These are phyloP conservation scores for Corymbia maculata DNA, from an alignment of 345 rosid species.

Conservation along the genomic window DNA sequence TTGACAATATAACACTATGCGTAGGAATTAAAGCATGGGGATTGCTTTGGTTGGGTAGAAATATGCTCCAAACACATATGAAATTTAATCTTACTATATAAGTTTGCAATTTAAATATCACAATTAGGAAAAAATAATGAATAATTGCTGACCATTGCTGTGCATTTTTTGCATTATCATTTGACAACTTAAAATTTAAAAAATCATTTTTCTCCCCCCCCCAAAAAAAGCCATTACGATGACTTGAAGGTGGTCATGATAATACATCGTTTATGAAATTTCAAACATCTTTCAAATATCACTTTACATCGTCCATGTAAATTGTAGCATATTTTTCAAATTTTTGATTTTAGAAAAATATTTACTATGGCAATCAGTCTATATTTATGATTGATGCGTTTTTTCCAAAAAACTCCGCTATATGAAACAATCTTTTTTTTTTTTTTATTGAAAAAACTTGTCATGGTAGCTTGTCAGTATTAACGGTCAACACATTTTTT, in stretches of 20 bases:
- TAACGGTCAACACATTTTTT: background rate
- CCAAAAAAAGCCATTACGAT: background rate
- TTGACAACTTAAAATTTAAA: background rate
- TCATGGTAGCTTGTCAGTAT: rapidly evolving
- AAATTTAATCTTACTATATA: background rate
- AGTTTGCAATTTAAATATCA: background rate
- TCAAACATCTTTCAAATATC: background rate
- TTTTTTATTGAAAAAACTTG: background rate
- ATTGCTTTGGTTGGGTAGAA: background rate
- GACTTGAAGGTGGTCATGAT: background rate
- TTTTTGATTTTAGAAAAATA: background rate
- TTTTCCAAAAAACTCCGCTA: background rate
- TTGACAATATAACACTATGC: background rate
- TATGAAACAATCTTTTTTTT: background rate
- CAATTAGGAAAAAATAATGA: background rate
- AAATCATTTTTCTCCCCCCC: background rate
- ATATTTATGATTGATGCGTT: background rate
- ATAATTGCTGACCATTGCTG: background rate
- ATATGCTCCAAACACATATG: background rate
- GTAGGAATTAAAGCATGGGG: background rate
- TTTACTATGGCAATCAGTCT: background rate
- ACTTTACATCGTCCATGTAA: background rate
- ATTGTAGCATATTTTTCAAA: background rate
- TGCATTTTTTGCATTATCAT: background rate
- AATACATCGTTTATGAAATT: background rate